Base-by-base conservation (phyloP, 208 protist genomes). In the Leptomonas pyrrhocoris region DNA sequence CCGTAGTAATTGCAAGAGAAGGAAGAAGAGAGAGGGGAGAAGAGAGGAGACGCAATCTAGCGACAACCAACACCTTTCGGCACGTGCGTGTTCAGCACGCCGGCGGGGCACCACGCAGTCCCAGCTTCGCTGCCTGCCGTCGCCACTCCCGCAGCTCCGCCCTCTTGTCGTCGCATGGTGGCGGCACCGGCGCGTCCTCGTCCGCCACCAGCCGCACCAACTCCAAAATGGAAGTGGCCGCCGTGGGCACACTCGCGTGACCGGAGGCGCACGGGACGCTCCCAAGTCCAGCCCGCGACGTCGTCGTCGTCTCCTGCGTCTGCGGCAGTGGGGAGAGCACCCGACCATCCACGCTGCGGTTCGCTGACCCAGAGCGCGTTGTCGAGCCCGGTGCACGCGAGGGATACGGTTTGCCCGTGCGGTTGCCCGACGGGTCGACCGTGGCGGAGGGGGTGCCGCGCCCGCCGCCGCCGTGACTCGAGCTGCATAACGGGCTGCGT, bases 141-240 rank as follows among this genome's bases (percentile, higher is more conserved):
- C 78, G 40, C 78, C 78, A 83, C 57, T 76, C 66, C 0, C 78
- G 72, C 57, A 83, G 63, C 57, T 70, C 78, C 57, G 68, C 50
- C 63, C 42, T 66, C 28, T 73, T 40, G 13, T 68, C 63, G 11
- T 71, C 64, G 11, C 7, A 38, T n/a, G 34, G 25, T 21, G 55
- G 55, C 13, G 62, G 42, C 30, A 69, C 59, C 25, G 67, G 42
- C 21, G 53, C 25, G 48, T 63, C 64, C 21, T 65, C 69, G 15
- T 62, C 50, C 42, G 64, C 68, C 12, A 76, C 25, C 50, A 70
- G 70, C 27, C 58, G 55, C 59, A 77, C 25, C 65, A 70, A 51
- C 38, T 69, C 28, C 28, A 73, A 53, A 3, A 67, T 36, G 13
- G 58, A 46, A 15, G 64, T 65, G 25, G 70, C 27, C 6, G 43